Evolutionary conservation across 164 flowering plant genomes (phyloP).

Genomic region (Nelumbo lutea): DNA sequence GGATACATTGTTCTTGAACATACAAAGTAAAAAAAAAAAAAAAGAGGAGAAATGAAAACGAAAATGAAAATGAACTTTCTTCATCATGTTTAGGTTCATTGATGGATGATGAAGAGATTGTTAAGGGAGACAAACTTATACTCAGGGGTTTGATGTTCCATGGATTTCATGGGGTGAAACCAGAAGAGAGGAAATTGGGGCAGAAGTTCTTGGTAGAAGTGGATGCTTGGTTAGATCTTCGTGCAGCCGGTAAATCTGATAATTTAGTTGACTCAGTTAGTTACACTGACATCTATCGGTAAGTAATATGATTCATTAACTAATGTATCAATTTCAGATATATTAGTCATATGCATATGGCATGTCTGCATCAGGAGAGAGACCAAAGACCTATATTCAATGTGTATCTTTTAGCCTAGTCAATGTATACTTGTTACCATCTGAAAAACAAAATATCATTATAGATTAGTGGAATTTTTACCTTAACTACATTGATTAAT

Average conservation of each 20-base stretch:
- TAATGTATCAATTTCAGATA: too few relatives aligned
- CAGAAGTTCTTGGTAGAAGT: slow-evolving; percentile 87
- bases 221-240: slow-evolving; percentile 92
- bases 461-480: too few relatives aligned
- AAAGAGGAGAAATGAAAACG: neutral
- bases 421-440: too few relatives aligned
- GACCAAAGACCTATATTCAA: too few relatives aligned
- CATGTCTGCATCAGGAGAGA: too few relatives aligned
- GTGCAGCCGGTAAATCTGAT: slow-evolving; percentile 66
- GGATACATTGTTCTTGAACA: too few relatives aligned
- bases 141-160: slow-evolving; percentile 80
- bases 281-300: slow-evolving; percentile 78
- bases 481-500: too few relatives aligned
- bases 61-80: neutral
- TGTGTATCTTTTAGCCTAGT: too few relatives aligned
- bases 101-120: slow-evolving; percentile 15
- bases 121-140: slow-evolving; percentile 80
- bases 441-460: too few relatives aligned
- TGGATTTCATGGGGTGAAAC: slow-evolving; percentile 84
- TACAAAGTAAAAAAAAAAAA: too few relatives aligned
- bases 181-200: slow-evolving; percentile 70
- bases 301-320: slow-evolving; percentile 1
- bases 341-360: too few relatives aligned
- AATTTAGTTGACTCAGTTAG: slow-evolving; percentile 60
- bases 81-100: neutral